Percentiles rank a stretch among this genome's conserved stretches.
Conservation (phyloP, 495 filamentous ascomycete genomes). For the Tuber aestivum region DNA sequence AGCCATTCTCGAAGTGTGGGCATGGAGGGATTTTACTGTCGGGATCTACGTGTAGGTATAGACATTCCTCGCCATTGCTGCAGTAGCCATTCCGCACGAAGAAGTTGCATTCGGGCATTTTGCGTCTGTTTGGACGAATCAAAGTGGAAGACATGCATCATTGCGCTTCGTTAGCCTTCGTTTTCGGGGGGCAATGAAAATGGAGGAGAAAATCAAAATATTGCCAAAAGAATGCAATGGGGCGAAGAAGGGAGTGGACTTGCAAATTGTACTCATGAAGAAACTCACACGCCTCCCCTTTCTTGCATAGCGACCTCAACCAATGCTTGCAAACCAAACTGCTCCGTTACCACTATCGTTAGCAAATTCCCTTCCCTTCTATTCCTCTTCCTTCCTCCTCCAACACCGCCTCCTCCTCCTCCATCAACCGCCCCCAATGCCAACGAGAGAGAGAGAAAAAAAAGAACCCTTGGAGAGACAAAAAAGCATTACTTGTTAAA, state of each 20-base stretch:
- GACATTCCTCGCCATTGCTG: conserved; percentile 90
- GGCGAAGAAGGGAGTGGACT: conserved; percentile 10
- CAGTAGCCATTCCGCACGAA: conserved; percentile 86
- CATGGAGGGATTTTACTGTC: conserved; percentile 73
- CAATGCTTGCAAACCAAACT: conserved; percentile 95
- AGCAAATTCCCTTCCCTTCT: conserved; percentile 5
- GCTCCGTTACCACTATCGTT: conserved; percentile 8
- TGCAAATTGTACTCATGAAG: conserved; percentile 93
- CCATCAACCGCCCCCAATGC: background rate
- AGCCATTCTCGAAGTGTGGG: conserved; percentile 91
- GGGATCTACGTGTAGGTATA: conserved; percentile 91
- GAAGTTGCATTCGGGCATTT: conserved; percentile 95
- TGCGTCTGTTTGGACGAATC: conserved; percentile 48
- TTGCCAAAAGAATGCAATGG: background rate
- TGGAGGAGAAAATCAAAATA: conserved; percentile 1
- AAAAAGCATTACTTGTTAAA: conserved; percentile 38
- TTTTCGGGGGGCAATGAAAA: background rate
- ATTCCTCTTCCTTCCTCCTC: background rate
- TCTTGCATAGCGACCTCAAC: conserved; percentile 94
- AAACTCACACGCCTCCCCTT: conserved; percentile 91
- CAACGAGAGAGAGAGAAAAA: background rate
- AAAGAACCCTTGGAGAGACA: background rate
- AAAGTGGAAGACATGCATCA: background rate
- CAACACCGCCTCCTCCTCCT: background rate
- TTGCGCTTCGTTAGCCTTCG: background rate